These are phyloP conservation scores for Lindgomyces ingoldianus DNA, from an alignment of 495 filamentous ascomycete species.

Conservation along the genomic window DNA sequence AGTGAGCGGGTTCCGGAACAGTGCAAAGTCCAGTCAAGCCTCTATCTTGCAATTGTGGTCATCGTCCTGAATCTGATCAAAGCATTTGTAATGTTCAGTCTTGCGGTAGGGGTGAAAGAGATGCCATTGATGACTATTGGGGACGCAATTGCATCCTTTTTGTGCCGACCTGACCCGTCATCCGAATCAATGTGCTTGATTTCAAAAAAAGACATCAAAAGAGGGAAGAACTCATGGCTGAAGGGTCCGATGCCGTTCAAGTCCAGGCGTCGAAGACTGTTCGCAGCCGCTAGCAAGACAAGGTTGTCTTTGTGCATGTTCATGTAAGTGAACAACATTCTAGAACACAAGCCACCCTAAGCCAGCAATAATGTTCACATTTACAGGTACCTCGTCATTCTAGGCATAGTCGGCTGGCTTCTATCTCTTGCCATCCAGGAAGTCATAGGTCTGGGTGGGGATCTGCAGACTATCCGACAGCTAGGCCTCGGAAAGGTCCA, in stretches of 20 bases:
- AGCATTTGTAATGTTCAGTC: not conserved
- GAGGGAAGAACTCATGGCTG: not conserved
- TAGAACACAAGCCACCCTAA: not conserved
- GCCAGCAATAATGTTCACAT: not conserved
- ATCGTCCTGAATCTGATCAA: not conserved
- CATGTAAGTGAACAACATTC: not conserved
- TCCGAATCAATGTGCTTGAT: not conserved
- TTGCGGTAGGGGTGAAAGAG: not conserved
- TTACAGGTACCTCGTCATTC: not conserved
- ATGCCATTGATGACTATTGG: not conserved
- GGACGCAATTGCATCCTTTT: not conserved
- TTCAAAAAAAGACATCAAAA: not conserved
- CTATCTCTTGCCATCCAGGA: too few relatives aligned
- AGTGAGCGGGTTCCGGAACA: not conserved
- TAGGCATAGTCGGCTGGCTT: not conserved
- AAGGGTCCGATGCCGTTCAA: not conserved
- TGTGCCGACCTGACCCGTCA: not conserved
- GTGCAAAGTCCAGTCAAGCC: slow-evolving; percentile 10
- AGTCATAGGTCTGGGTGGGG: too few relatives aligned
- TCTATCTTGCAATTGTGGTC: not conserved
- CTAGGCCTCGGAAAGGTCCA: too few relatives aligned
- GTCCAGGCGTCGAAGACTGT: not conserved
- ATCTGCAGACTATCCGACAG: too few relatives aligned
- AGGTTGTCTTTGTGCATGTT: slow-evolving; percentile 1
- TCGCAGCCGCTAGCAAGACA: not conserved